Evolutionary conservation across 345 rosid genomes (phyloP), one percentile per base, ranked within the genome.

Genomic region (Linum usitatissimum): DNA sequence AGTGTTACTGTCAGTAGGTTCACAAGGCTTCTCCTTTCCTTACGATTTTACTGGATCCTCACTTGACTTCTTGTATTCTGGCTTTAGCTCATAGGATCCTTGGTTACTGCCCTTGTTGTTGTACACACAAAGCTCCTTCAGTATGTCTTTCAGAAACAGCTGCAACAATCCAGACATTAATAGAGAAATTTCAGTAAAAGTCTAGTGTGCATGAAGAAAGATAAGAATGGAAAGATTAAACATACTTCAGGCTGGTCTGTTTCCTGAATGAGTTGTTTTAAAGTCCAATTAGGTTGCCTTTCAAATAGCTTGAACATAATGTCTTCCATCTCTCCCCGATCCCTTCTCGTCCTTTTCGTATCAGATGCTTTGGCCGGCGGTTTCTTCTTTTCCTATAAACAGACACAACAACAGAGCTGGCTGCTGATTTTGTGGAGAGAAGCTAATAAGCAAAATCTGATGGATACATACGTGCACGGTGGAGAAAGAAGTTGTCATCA

Each of bases 281-380:
- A 60, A 55, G 89, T 85, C 95, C 96, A 91, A 70, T 91, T 86
- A 4, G 88, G 63, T 77, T 91, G 95, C 74, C 90, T 85, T 75
- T 91, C 96, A 23, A 91, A 88, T 31, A 86, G 95, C 80, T 88
- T 91, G 70, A 91, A 88, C 95, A 85, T 88, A 48, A 88, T 83
- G 4, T 73, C 87, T 70, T 79, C 88, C 88, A 88, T 88, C 73
- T 92, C 98, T 57, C 92, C 83, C 34, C 95, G 86, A 59, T 88
- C 96, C 69, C 92, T 86, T 72, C 95, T 85, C 30, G 98, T 86
- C 73, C 96, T 80, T 76, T 86, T 88, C 66, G 61, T 79, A 2
- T 88, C 95, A 0, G 81, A 71, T 65, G 76, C 62, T 76, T 73
- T 91, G 53, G 70, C 61, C 18, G 84, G 73, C 18, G 69, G 20